Evolutionary conservation across 371 early-diverging fungal genomes (phyloP).

Genomic region (Apophysomyces ossiformis): DNA sequence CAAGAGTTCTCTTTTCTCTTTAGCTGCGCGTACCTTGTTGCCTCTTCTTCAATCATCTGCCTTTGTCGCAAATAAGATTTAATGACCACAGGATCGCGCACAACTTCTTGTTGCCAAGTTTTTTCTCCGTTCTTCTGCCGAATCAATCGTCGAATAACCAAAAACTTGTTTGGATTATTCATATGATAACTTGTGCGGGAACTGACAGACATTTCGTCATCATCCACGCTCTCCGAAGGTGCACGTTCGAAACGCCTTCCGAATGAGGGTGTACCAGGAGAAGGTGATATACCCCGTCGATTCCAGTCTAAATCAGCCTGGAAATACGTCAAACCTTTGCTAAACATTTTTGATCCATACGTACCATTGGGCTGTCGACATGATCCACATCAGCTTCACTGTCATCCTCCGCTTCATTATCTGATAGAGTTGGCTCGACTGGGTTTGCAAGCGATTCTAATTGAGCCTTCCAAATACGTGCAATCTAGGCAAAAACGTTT

Average conservation of each 20-base stretch:
- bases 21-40: conserved; percentile 38
- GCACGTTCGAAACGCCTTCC: conserved; percentile 44
- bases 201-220: conserved; percentile 63
- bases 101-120: conserved; percentile 77
- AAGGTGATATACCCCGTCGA: conserved; percentile 43
- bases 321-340: background rate
- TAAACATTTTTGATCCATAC: background rate
- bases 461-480: conserved; percentile 95
- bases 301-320: conserved; percentile 41
- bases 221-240: conserved; percentile 48
- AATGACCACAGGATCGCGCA: conserved; percentile 85
- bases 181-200: conserved; percentile 61
- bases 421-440: conserved; percentile 55
- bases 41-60: conserved; percentile 77
- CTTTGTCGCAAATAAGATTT: conserved; percentile 89
- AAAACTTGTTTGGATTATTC: conserved; percentile 61
- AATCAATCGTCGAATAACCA: conserved; percentile 71
- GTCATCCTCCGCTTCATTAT: conserved; percentile 58
- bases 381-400: conserved; percentile 41
- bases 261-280: conserved; percentile 38
- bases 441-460: conserved; percentile 65
- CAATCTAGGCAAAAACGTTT: conserved; percentile 53
- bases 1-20: no score
- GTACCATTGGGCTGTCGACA: conserved; percentile 44
- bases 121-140: conserved; percentile 68